Conservation (phyloP, 2,329 filamentous ascomycete genomes). For the Boeremia exigua region DNA sequence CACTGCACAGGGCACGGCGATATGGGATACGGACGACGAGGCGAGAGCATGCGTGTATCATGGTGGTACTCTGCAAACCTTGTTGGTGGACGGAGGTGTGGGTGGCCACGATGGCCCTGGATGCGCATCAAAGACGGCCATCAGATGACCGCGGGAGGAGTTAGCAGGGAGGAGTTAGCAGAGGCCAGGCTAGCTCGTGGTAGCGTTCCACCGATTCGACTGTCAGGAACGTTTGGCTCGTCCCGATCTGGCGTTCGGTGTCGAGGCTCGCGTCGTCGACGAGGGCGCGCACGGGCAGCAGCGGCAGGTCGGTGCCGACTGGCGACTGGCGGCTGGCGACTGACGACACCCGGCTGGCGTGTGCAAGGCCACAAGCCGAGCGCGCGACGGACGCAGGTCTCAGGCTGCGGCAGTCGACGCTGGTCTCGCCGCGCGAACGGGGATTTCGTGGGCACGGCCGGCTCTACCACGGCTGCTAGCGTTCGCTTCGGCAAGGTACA, state of each 20-base stretch:
- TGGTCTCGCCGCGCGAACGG: background rate
- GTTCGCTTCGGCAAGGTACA: conserved; percentile 51
- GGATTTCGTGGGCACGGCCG: conserved; percentile 11
- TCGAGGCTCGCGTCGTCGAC: conserved; percentile 5
- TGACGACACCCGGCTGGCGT: conserved; percentile 1
- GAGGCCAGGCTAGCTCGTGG: conserved; percentile 9
- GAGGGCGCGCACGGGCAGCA: background rate
- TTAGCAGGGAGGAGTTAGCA: conserved; percentile 14
- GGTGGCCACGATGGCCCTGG: conserved; percentile 8
- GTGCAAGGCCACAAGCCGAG: conserved; percentile 10
- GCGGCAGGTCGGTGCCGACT: too few species aligned
- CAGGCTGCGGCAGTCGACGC: conserved; percentile 7
- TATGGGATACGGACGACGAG: background rate
- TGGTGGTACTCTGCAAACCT: conserved; percentile 1
- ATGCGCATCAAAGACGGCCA: conserved; percentile 13
- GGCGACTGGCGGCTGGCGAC: too few species aligned
- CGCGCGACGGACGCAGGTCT: conserved; percentile 14
- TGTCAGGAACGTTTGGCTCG: conserved; percentile 14
- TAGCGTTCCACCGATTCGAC: conserved; percentile 16
- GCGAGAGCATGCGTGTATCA: conserved; percentile 6
- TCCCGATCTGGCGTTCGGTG: conserved; percentile 1
- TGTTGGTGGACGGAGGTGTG: conserved; percentile 5
- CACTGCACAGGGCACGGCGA: conserved; percentile 4
- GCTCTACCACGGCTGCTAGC: conserved; percentile 34
- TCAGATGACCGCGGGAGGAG: conserved; percentile 19